Evolutionary conservation across 345 rosid species (phyloP), one percentile per base, ranked within the genome.

Genomic region (Camelina hispida): DNA sequence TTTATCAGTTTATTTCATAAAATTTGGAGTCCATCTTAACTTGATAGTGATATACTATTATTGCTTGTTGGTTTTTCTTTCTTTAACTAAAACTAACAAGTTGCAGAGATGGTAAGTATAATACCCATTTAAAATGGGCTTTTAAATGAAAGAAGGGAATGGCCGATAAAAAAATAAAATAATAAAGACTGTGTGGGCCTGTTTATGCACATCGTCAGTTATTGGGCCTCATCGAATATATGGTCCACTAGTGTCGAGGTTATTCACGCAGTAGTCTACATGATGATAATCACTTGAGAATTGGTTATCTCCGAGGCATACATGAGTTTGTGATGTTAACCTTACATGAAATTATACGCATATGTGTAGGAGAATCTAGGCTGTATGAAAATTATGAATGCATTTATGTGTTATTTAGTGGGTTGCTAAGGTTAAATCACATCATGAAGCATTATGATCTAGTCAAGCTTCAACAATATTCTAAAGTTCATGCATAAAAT

Each of bases 361-460:
- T 16, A 40, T 60, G 32, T 51, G 56, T 68, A 40, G 16, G 69
- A 46, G 37, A 34, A 60, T 20, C 25, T 62, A 51, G 28, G 56
- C 62, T 38, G 18, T 64, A 9, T 55, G 65, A 18, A 28, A 18
- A 61, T 25, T 40, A n/a, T 32, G 18, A 42, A 15, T 10, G 38
- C 50, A 65, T 46, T 47, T 34, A 17, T 51, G 30, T 51, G 9
- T 67, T 66, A 37, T 47, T 47, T 58, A 74, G 67, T 74, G 61
- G 72, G 51, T 23, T 74, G 16, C 25, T 59, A 46, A 40, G 55
- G 18, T 67, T 67, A 75, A 25, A 67, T 75, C 73, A 75, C 79
- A 68, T 75, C 79, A 60, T 38, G 71, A 63, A 40, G 47, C 68
- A 59, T 68, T 58, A 57, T 74, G 8, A 34, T 54, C 71, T 65